Base-by-base conservation (phyloP, 257 asterid genomes). In the Jaltomata sinuosa region DNA sequence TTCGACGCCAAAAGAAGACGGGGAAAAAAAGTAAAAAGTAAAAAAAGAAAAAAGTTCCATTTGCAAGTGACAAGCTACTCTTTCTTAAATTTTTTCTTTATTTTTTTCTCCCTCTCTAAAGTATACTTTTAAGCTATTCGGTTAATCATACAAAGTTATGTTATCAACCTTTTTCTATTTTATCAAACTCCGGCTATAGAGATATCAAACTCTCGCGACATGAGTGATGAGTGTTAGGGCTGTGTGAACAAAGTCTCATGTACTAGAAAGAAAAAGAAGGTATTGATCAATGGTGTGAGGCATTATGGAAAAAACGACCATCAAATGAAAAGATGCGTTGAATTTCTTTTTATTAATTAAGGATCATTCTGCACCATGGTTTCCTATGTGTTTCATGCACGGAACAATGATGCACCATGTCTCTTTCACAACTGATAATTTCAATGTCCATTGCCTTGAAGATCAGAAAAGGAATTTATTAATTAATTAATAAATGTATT, bases 391-490 rank as follows among this genome's bases (percentile, higher is more conserved):
- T 76, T 76, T 79, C 40, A 27, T 71, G 53, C 88, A 72, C 69
- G 21, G 49, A 25, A 69, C 77, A 88, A 64, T 22, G 40, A 81
- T 72, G 82, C 85, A 79, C 25, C 31, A 6, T 55, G 88, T 86
- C 88, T 52, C 68, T 85, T 85, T 86, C 91, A 32, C 6, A 68
- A 64, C 50, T 86, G 89, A 88, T 86, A 61, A 83, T 15, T 83
- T 64, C 89, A n/a, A 86, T 80, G 91, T 55, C 57, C 52, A 36
- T 53, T 32, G 79, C 61, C 81, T 45, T 69, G 67, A 76, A 61
- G 54, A 18, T 74, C 38, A 14, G 65, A 18, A 19, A 36, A 9
- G 29, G 38, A 76, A 27, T 22, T 42, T 38, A 57, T 52, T 16
- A 65, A 5, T 38, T 61, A 27, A 64, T 71, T 47, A 22, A n/a